Base-by-base conservation (phyloP, 306 rosid genomes). In the Cicer cuneatum region DNA sequence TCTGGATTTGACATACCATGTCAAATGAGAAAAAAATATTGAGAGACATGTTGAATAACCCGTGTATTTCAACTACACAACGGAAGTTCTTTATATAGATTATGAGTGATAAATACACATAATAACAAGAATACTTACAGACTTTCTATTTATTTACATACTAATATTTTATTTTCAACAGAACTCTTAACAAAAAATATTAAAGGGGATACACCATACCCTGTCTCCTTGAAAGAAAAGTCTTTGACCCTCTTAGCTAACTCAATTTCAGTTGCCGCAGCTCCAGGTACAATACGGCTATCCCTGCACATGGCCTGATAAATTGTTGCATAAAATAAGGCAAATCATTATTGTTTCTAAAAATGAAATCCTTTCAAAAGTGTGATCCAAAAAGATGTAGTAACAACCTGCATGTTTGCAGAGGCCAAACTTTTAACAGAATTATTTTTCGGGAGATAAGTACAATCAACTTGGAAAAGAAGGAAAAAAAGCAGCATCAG, bases 181-280 rank as follows among this genome's bases (percentile, higher is more conserved):
- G n/a, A n/a, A n/a, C 33, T 29, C 33, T 29, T 29, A 29, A 29
- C 40, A 24, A 5, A 7, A 57, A 24, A 54, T 12, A 33, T 57
- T 24, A 11, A 24, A 57, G 52, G 49, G 18, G 73, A 45, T 12
- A 45, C 5, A 76, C 29, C 13, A 24, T 86, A 94, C 98, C 98
- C 98, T 7, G 96, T 91, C 86, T 91, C 96, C 83, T 81, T 90
- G 79, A 82, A 91, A 76, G 97, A 91, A 61, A 89, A 91, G 13
- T 94, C 98, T 81, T 94, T 94, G 59, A 94, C 87, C 79, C 90
- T 85, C 83, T 54, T 88, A 58, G 96, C 98, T 62, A 91, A 75
- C 88, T 93, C 98, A 71, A 93, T 93, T 86, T 93, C 96, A 41
- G 98, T 93, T 48, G 98, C 97, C 5, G 97, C 92, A 69, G 92